Evolutionary conservation across 805 yeast species (phyloP).

Genomic region (Citeromyces matritensis): DNA sequence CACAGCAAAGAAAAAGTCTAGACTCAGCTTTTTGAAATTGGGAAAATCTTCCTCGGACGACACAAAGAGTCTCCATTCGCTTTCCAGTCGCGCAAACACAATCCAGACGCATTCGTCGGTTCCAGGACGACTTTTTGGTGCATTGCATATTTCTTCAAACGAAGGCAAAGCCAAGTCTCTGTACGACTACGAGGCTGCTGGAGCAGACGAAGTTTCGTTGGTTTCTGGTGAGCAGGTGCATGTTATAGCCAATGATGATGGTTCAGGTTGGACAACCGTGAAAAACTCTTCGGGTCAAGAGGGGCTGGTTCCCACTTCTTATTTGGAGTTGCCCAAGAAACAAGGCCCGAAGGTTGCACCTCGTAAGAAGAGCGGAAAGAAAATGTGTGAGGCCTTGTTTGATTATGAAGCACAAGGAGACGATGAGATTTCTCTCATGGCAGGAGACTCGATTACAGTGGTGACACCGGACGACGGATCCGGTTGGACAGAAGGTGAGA

Average conservation of each 20-base stretch:
- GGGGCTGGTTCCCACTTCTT: conserved; percentile 82
- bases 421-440: conserved; percentile 58
- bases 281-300: conserved; percentile 22
- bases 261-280: conserved; percentile 84
- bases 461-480: conserved; percentile 59
- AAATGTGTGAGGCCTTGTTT: conserved; percentile 54
- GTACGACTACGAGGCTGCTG: conserved; percentile 52
- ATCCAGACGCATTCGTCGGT: conserved; percentile 3
- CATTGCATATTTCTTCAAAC: conserved; percentile 13
- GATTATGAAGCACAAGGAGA: conserved; percentile 67
- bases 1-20: conserved; percentile 42
- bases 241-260: conserved; percentile 60
- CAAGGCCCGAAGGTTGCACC: conserved; percentile 77
- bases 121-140: conserved; percentile 19
- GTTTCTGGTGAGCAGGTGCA: conserved; percentile 43
- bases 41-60: background rate
- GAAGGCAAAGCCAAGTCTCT: conserved; percentile 27
- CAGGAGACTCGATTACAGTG: conserved; percentile 63
- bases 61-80: background rate
- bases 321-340: conserved; percentile 36
- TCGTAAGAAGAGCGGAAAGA: conserved; percentile 51
- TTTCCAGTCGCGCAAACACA: conserved; percentile 1
- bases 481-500: conserved; percentile 94
- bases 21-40: conserved; percentile 21
- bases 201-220: conserved; percentile 61